These are phyloP conservation scores for Mortierella sp. DNA, from an alignment of 371 early-diverging fungal species.

Conservation along the genomic window DNA sequence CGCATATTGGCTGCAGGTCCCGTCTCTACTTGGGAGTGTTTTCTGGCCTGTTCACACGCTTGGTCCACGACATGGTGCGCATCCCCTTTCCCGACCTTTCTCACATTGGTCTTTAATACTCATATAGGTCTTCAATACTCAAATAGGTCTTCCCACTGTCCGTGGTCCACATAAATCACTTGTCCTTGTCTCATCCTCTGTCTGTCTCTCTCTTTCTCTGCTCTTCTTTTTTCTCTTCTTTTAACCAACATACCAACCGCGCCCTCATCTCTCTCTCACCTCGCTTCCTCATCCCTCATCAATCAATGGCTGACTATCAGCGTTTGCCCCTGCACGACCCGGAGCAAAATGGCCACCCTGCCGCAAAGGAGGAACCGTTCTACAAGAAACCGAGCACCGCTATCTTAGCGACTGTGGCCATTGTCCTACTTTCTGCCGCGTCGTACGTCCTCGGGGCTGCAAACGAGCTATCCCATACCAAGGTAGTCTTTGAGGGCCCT, in stretches of 20 bases:
- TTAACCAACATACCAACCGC: background rate
- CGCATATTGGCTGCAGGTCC: no score
- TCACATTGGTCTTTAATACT: no score
- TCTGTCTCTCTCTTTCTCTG: background rate
- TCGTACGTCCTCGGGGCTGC: constrained; percentile 20
- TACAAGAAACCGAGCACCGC: background rate
- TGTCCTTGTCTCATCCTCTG: background rate
- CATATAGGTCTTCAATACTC: no score
- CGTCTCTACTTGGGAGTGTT: no score
- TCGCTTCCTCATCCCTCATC: background rate
- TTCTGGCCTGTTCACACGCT: no score
- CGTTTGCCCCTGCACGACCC: constrained; percentile 27
- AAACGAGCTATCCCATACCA: constrained; percentile 22
- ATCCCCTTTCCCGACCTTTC: no score
- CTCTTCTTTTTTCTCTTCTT: background rate
- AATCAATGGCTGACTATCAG: constrained; percentile 34
- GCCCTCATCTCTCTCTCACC: no score
- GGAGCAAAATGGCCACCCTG: background rate
- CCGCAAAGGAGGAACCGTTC: background rate
- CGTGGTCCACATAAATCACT: no score
- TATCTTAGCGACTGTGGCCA: constrained; percentile 16
- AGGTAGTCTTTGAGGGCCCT: constrained; percentile 8
- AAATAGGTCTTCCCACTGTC: no score
- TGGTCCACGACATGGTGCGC: no score
- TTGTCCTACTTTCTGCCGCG: constrained; percentile 18